Conservation (phyloP, 2,329 filamentous ascomycete genomes). For the Ilyonectria robusta region DNA sequence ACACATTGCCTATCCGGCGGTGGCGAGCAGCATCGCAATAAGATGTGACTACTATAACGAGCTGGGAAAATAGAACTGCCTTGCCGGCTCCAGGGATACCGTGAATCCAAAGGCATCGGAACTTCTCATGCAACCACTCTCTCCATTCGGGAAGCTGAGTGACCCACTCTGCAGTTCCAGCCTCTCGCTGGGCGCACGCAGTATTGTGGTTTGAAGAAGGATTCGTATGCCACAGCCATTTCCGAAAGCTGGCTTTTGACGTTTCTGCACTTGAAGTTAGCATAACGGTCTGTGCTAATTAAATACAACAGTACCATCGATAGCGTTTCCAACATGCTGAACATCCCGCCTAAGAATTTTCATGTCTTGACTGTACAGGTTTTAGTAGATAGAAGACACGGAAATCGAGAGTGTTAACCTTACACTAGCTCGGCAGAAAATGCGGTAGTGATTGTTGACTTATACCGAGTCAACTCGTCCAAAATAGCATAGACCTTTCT, state of each 20-base stretch:
- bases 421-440: neutral
- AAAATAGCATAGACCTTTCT: neutral
- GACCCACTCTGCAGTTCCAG: neutral
- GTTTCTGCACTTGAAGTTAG: neutral
- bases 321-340: too few species aligned
- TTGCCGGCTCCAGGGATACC: too few species aligned
- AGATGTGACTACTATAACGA: too few species aligned
- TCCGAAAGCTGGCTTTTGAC: neutral
- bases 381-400: too few species aligned
- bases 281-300: too few species aligned
- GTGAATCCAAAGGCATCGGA: too few species aligned
- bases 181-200: neutral
- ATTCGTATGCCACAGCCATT: neutral
- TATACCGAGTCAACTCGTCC: neutral
- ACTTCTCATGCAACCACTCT: neutral
- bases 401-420: too few species aligned
- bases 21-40: too few species aligned
- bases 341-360: too few species aligned
- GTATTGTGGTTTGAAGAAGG: conserved; percentile 4
- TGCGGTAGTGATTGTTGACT: neutral
- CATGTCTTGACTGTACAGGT: neutral
- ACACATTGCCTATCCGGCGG: too few species aligned
- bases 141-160: neutral
- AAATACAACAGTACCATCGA: too few species aligned
- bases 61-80: too few species aligned